Base-by-base conservation (phyloP, 805 yeast genomes). In the Lachancea meyersii region DNA sequence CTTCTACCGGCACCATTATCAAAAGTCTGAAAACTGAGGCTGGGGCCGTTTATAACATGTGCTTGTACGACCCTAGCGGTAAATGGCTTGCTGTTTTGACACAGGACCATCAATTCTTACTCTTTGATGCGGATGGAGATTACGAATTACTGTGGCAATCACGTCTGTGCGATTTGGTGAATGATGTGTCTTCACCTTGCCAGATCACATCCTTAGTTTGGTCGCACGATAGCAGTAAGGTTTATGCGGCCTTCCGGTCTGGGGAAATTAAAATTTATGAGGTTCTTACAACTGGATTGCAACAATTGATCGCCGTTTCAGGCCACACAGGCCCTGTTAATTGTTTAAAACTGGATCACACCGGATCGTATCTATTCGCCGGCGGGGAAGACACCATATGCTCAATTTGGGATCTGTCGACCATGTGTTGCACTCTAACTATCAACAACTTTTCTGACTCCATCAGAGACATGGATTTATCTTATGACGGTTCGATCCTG, bases 301-400 rank as follows among this genome's bases (percentile, higher is more conserved):
- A 28, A 2, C 34, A 40, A 1, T 14, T 50, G 2, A 43, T 51
- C 17, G 52, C 55, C 4, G 48, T 67, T n/a, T 48, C 57, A 11
- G 75, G 75, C 0, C 85, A 80, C 50, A 64, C 76, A 31, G 71
- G 80, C 1, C 62, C 79, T 1, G 69, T 75, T 3, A 69, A 75
- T 2, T 53, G 72, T 23, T 44, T 77, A 11, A 61, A 62, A 14
- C 58, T 77, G 40, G 83, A 77, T 50, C 80, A 81, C 3, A 53
- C 67, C 38, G 86, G 82, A 0, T 50, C 61, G 18, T 72, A 58
- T 49, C 44, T 81, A 9, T 70, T 73, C 2, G 71, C 71, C 1
- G 86, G 84, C 0, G 67, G 80, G 16, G 38, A 44, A 7, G 64
- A 59, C 45, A 61, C 63, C 7, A 46, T 51, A 10, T 53, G 58